These are phyloP conservation scores for Cucurbitaria berberidis DNA, from an alignment of 2,329 filamentous ascomycete species.

Conservation along the genomic window DNA sequence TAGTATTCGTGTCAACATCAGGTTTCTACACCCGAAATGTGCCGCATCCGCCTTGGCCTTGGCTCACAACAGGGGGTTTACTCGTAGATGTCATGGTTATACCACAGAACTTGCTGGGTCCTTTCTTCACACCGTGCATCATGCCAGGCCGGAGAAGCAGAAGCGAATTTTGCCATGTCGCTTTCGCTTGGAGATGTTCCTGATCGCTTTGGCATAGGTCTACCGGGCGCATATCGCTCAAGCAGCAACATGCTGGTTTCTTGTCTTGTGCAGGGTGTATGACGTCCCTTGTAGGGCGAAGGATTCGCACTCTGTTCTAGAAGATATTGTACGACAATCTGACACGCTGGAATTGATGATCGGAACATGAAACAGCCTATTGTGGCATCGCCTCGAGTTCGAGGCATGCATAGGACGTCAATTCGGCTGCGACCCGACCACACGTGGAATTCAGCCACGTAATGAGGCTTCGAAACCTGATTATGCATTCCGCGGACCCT, in stretches of 20 bases:
- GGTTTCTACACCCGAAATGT: too few relatives aligned
- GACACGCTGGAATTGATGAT: constrained; percentile 11
- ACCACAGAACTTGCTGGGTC: too few relatives aligned
- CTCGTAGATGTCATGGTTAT: too few relatives aligned
- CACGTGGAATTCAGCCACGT: constrained; percentile 29
- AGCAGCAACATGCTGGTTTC: background rate
- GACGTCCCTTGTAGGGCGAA: background rate
- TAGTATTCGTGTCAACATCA: too few relatives aligned
- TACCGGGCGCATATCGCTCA: background rate
- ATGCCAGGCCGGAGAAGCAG: too few relatives aligned
- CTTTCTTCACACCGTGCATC: too few relatives aligned
- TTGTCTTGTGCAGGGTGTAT: background rate
- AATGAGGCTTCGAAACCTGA: constrained; percentile 25
- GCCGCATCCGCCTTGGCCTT: too few relatives aligned
- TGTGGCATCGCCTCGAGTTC: constrained; percentile 1
- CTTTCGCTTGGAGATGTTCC: background rate
- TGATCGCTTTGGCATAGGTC: too few relatives aligned
- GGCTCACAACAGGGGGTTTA: too few relatives aligned
- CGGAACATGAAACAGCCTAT: constrained; percentile 4
- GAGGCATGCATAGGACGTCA: constrained; percentile 15
- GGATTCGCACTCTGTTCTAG: constrained; percentile 10
- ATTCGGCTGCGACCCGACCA: constrained; percentile 1
- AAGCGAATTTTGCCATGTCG: too few relatives aligned
- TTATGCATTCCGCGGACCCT: constrained; percentile 5
- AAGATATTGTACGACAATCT: constrained; percentile 5